Base-by-base conservation (phyloP, 768 basidiomycete genomes). In the Phaffia australis region DNA sequence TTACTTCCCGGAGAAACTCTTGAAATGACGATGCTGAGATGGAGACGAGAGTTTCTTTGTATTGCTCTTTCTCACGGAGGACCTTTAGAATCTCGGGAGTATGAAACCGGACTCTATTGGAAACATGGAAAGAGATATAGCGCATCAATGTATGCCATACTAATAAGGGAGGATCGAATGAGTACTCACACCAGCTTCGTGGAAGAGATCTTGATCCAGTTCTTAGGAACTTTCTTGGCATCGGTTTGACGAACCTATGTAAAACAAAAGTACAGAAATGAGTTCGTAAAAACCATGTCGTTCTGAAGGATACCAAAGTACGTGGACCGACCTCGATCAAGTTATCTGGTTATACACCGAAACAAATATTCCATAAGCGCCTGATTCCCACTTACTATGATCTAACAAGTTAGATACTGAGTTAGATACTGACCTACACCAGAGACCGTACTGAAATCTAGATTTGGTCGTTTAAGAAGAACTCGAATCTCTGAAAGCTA, bases 401-500 rank as follows among this genome's bases (percentile, higher is more conserved):
- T 42, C 35, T 5, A 42, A 42, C 35, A 11, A 15, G 30, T 11
- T 32, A 5, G 16, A 6, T 16, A 16, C 15, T 11, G 23, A 56
- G 4, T 21, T 46, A 52, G 56, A 25, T 60, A 23, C 15, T 21
- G 14, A 64, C 78, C 65, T 70, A 89, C 90, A 0, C 83, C 85
- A 0, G 80, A 77, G 16, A 85, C 80, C 5, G 80, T 82, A 2
- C 81, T 81, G 80, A 84, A 98, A 63, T 85, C 78, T 27, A 92
- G 78, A 11, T 83, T 83, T 0, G 89, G 89, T 73, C 85, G 82
- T 70, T 81, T 84, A 30, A 97, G 74, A 14, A 81, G 70, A 73
- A 84, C 88, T 21, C 91, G 81, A 58, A 89, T 87, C 54, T 80
- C 77, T 69, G 82, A 84, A 42, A 98, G 78, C 74, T 94, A 86